Evolutionary conservation across 1,284 basidiomycete species (phyloP).

Genomic region (Kalmanozyma brasiliensis): DNA sequence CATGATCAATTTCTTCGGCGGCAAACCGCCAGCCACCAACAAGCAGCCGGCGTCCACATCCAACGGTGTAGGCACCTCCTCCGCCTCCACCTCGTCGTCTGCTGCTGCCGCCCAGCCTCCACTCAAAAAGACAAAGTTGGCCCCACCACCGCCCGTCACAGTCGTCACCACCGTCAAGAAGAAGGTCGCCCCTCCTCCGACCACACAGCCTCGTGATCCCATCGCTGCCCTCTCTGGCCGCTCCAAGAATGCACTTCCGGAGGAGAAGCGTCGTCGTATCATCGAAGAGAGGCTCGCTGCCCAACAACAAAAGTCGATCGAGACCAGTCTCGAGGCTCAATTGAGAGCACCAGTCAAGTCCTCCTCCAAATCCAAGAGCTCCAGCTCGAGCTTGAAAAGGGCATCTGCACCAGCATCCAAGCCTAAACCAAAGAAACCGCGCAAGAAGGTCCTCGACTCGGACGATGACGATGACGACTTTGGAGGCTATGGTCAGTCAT

Average conservation of each 20-base stretch:
- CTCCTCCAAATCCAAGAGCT: slow-evolving; percentile 12
- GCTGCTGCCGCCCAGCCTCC: slow-evolving; percentile 11
- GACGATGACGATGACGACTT: slow-evolving; percentile 21
- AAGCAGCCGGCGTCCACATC: slow-evolving; percentile 11
- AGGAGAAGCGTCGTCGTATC: slow-evolving; percentile 50
- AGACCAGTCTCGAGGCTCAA: slow-evolving; percentile 36
- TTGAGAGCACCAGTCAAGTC: slow-evolving; percentile 25
- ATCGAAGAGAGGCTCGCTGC: slow-evolving; percentile 46
- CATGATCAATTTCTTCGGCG: slow-evolving; percentile 52
- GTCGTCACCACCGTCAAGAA: slow-evolving; percentile 43
- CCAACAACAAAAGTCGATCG: slow-evolving; percentile 43
- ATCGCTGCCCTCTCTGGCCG: slow-evolving; percentile 42
- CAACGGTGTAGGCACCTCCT: slow-evolving; percentile 4
- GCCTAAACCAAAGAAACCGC: slow-evolving; percentile 21
- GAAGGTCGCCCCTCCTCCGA: slow-evolving; percentile 26
- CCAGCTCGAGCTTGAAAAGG: slow-evolving; percentile 5
- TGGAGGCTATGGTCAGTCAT: slow-evolving; percentile 6
- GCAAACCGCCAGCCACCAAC: slow-evolving; percentile 19
- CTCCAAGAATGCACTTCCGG: slow-evolving; percentile 47
- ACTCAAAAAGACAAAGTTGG: slow-evolving; percentile 31
- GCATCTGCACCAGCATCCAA: slow-evolving; percentile 7
- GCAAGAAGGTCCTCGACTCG: slow-evolving; percentile 23
- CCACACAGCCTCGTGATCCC: slow-evolving; percentile 33
- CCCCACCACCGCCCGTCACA: slow-evolving; percentile 27
- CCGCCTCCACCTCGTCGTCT: slow-evolving; percentile 7